Evolutionary conservation across 352 stramenopile species (phyloP).

Genomic region (Phytopythium helicoides): DNA sequence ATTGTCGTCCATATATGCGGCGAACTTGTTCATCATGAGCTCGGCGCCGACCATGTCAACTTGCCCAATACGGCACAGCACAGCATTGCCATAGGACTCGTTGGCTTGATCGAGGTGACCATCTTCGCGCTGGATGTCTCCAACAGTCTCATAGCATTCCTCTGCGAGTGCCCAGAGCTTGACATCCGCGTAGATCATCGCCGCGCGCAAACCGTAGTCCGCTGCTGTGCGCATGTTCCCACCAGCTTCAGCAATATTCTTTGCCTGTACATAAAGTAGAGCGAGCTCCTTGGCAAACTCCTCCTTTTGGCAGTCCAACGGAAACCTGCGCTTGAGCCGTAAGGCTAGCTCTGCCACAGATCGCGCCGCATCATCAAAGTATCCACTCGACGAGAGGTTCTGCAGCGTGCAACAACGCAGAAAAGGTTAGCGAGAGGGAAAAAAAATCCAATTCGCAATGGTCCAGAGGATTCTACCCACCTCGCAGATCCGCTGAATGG

Average conservation of each 20-base stretch:
- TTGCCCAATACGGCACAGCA: conserved; percentile 57
- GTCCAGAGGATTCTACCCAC: too few relatives aligned
- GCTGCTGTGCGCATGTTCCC: conserved; percentile 42
- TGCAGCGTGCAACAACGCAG: conserved; percentile 1
- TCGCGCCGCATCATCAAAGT: conserved; percentile 68
- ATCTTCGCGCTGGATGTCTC: conserved; percentile 41
- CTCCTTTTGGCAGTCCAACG: conserved; percentile 36
- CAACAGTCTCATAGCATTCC: conserved; percentile 51
- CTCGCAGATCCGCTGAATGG: conserved; percentile 54
- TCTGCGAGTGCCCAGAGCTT: conserved; percentile 51
- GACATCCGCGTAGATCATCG: conserved; percentile 48
- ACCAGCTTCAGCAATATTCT: conserved; percentile 51
- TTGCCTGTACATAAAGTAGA: conserved; percentile 51
- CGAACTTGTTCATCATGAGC: conserved; percentile 43
- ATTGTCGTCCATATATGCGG: conserved; percentile 23
- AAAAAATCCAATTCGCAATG: too few relatives aligned
- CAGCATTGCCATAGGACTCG: conserved; percentile 56
- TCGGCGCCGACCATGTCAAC: conserved; percentile 57
- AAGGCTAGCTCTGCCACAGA: conserved; percentile 55
- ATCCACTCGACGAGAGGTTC: conserved; percentile 49
- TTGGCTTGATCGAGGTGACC: conserved; percentile 34
- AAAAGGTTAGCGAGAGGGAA: not conserved
- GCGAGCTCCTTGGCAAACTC: conserved; percentile 35
- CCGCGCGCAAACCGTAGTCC: conserved; percentile 51
- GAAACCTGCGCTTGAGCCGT: conserved; percentile 62